Conservation (phyloP, 78 protist genomes). For the Dictyostelium purpureum region DNA sequence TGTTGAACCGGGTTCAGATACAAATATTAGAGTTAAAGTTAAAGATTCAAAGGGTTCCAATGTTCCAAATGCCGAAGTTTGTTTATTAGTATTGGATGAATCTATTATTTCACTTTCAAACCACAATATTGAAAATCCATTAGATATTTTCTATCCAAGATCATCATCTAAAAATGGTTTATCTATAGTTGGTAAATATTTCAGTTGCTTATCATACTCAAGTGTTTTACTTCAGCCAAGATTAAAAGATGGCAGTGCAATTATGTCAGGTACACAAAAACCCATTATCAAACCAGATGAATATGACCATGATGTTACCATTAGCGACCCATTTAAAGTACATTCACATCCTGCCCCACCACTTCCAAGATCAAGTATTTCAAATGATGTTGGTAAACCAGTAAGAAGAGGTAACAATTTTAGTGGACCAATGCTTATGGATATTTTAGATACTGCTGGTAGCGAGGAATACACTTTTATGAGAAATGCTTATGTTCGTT, state of each 20-base stretch:
- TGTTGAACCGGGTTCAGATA: slow-evolving; percentile 72
- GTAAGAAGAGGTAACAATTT: neutral
- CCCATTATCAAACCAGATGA: neutral
- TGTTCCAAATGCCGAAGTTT: slow-evolving; percentile 67
- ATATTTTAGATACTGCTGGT: slow-evolving; percentile 98
- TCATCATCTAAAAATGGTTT: neutral
- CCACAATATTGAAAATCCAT: slow-evolving; percentile 48
- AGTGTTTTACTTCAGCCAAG: slow-evolving; percentile 31
- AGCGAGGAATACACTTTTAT: slow-evolving; percentile 92
- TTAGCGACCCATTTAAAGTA: neutral
- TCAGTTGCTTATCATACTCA: neutral
- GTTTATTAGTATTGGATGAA: slow-evolving; percentile 71
- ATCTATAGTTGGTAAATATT: neutral
- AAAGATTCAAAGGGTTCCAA: slow-evolving; percentile 14
- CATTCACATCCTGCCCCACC: neutral
- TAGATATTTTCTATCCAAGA: slow-evolving; percentile 38
- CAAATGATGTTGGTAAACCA: neutral
- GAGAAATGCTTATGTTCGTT: slow-evolving; percentile 83
- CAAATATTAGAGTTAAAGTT: slow-evolving; percentile 52
- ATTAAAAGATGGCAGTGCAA: neutral
- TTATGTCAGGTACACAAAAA: neutral
- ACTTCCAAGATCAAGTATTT: neutral
- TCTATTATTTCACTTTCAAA: slow-evolving; percentile 37
- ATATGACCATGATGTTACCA: neutral
- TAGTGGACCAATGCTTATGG: slow-evolving; percentile 63